A percentile compares a stretch with the other conserved stretches of the same genome.
phyloP scores from a whole-genome alignment of 495 filamentous ascomycete genomes.

The Massariosphaeria phaeospora region DNA sequence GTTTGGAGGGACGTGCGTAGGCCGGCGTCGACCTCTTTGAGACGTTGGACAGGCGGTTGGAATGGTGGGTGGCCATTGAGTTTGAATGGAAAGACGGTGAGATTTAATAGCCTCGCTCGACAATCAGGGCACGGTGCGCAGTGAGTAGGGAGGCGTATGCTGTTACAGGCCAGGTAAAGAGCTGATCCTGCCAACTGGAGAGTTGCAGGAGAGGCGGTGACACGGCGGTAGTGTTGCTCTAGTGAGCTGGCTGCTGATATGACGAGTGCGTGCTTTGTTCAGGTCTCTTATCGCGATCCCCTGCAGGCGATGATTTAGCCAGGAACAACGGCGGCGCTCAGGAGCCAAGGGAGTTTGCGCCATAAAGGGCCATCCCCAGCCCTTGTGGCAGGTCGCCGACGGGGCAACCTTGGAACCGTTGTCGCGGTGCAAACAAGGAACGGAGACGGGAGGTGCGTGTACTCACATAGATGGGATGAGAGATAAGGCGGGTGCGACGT shows the following conservation, averaged over 20 bases:
- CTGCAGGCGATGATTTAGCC: slow-evolving; percentile 32
- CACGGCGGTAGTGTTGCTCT: slow-evolving; percentile 26
- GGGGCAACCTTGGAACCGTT: too few species aligned
- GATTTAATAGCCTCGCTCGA: slow-evolving; percentile 21
- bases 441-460: background rate
- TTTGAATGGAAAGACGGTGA: slow-evolving; percentile 32
- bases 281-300: slow-evolving; percentile 32
- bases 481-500: background rate
- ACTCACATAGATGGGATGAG: background rate
- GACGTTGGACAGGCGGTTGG: slow-evolving; percentile 22
- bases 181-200: slow-evolving; percentile 23
- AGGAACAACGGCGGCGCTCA: slow-evolving; percentile 30
- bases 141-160: slow-evolving; percentile 19
- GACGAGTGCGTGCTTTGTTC: slow-evolving; percentile 30
- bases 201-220: slow-evolving; percentile 29
- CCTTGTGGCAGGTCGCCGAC: too few species aligned
- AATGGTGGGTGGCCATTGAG: slow-evolving; percentile 30
- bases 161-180: slow-evolving; percentile 18
- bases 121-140: slow-evolving; percentile 21
- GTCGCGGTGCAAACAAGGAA: background rate
- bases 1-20: slow-evolving; percentile 28
- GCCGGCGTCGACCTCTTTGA: slow-evolving; percentile 30
- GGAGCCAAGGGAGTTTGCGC: background rate
- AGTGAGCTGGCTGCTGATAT: slow-evolving; percentile 27
- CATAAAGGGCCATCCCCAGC: slow-evolving; percentile 1